Base-by-base conservation (phyloP, 1,284 basidiomycete genomes). In the Sanghuangporus weigelae region DNA sequence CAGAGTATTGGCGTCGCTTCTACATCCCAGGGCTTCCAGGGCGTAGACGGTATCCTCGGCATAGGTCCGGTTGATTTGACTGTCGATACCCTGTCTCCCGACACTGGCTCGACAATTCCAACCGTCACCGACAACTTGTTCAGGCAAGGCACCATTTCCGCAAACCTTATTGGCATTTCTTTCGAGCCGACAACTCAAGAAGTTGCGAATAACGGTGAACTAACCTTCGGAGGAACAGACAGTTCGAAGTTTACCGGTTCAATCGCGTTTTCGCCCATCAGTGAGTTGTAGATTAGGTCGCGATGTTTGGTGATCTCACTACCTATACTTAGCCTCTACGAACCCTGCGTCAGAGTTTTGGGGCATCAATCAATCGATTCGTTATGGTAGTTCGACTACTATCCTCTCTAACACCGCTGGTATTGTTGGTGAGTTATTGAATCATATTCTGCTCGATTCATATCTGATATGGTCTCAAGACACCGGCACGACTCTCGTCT, bases 211-310 rank as follows among this genome's bases (percentile, higher is more conserved):
- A 70, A 67, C 53, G 68, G 68, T 31, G 68, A 66, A 31, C 42
- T 70, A 23, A 69, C 67, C 21, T 69, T 69, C 42, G 69, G 69
- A 11, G 67, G 67, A 3, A 66, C 67, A 31, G 68, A 69, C 56
- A 63, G 57, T 42, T 64, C 63, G 39, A 68, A 69, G 54, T 69
- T 68, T 55, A 67, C 64, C 42, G 67, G 68, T 40, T 48, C 63
- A 7, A 67, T 70, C 57, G 62, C 61, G 16, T 70, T 64, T 55
- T 44, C 65, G 14, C 67, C 68, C 36, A 56, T 69, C 38, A 68
- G 64, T 65, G 40, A 62, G 60, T 57, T 54, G 53, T 26, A 31
- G 26, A 2, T 31, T 3, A 31, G 26, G 23, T 19, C 31, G 35
- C 21, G 7, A 16, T n/a, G 21, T 10, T 36, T 40, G 8, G 21